phyloP scores from a whole-genome alignment of 2,329 filamentous ascomycete genomes.

The Colletotrichum echinochloae region DNA sequence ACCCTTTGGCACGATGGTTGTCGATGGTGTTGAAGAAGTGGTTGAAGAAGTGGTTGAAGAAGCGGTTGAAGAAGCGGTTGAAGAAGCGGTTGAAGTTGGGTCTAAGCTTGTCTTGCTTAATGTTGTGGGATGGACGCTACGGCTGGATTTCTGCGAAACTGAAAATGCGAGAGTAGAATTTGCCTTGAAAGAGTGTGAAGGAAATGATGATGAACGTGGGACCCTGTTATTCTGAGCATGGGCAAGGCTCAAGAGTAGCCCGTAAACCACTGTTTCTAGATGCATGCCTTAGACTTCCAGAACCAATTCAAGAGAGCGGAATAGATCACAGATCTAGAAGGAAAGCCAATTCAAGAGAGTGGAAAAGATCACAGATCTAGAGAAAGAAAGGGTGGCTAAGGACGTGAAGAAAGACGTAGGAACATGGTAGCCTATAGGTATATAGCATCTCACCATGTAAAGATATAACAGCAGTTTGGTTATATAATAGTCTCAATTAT shows the following conservation, averaged over 20 bases:
- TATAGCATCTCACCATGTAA: neutral
- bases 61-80: too few species aligned
- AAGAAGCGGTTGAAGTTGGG: neutral
- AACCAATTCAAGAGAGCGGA: neutral
- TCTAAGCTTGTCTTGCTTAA: neutral
- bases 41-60: too few species aligned
- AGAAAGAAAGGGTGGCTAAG: neutral
- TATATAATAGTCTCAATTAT: neutral
- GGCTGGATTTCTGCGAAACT: neutral
- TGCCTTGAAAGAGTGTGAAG: neutral
- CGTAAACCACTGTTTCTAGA: neutral
- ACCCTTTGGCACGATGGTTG: neutral
- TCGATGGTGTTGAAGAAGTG: neutral
- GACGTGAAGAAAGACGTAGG: neutral
- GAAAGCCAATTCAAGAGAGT: neutral
- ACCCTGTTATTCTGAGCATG: neutral
- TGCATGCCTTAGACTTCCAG: neutral
- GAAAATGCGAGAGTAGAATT: neutral
- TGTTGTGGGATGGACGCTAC: neutral
- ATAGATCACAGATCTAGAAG: neutral
- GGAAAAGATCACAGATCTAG: neutral
- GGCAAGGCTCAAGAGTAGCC: neutral
- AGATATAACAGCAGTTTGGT: neutral
- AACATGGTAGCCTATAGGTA: neutral
- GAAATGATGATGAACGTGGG: neutral